Evolutionary conservation across 306 rosid species (phyloP).

Genomic region (Neltuma alba): DNA sequence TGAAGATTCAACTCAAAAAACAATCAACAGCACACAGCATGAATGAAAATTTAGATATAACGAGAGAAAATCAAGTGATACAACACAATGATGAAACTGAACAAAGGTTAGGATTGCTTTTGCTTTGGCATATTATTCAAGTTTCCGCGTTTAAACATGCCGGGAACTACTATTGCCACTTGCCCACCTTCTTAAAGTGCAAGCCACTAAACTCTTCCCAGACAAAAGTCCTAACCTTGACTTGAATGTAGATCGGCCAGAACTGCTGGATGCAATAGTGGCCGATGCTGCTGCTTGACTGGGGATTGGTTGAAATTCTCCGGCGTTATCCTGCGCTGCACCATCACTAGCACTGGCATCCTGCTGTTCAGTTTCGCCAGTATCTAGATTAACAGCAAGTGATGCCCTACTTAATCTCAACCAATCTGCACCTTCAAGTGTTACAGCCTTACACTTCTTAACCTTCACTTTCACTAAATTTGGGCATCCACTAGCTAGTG

Average conservation of each 20-base stretch:
- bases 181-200: slow-evolving; percentile 84
- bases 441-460: slow-evolving; percentile 89
- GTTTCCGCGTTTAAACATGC: slow-evolving; percentile 47
- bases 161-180: slow-evolving; percentile 64
- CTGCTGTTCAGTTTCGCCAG: slow-evolving; percentile 64
- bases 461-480: slow-evolving; percentile 98
- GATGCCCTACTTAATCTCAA: slow-evolving; percentile 69
- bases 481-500: slow-evolving; percentile 86
- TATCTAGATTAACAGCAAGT: slow-evolving; percentile 84
- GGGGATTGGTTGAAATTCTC: slow-evolving; percentile 59
- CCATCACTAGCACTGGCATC: slow-evolving; percentile 91
- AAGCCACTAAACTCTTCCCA: slow-evolving; percentile 73
- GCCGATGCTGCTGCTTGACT: slow-evolving; percentile 42
- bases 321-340: slow-evolving; percentile 67
- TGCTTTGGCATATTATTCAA: slow-evolving; percentile 10
- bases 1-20: slow-evolving; percentile 59
- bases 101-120: slow-evolving; percentile 38
- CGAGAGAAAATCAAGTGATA: slow-evolving; percentile 54
- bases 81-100: slow-evolving; percentile 46
- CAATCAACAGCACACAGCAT: slow-evolving; percentile 65
- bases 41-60: slow-evolving; percentile 40
- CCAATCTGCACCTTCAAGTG: slow-evolving; percentile 80
- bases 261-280: slow-evolving; percentile 50
- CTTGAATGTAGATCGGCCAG: slow-evolving; percentile 67
- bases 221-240: slow-evolving; percentile 76